phyloP scores from a whole-genome alignment of 192 early-diverging fungal species.

The Coemansia sp. region DNA sequence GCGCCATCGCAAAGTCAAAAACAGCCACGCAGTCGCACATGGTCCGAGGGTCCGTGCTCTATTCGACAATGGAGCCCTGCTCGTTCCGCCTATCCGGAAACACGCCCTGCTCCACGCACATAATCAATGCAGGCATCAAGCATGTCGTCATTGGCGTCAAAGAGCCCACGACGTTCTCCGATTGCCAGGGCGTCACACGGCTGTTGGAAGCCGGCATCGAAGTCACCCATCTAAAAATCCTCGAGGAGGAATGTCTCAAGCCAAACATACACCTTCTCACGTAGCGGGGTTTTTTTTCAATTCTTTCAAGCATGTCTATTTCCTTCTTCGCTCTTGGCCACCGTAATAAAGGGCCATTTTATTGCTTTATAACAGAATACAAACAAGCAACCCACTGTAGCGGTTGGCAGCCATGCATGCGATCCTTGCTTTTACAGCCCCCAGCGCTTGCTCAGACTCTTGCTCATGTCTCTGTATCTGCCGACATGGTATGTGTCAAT shows the following conservation, averaged over 20 bases:
- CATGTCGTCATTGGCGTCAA: constrained; percentile 88
- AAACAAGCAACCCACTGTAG: neutral
- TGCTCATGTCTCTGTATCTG: constrained; percentile 35
- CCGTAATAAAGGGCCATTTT: neutral
- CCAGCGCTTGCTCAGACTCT: constrained; percentile 29
- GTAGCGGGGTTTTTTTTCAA: constrained; percentile 1
- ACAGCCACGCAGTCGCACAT: constrained; percentile 19
- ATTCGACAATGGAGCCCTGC: constrained; percentile 99
- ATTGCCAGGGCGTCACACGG: constrained; percentile 71
- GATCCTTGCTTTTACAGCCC: neutral
- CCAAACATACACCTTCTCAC: constrained; percentile 68
- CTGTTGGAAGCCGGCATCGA: constrained; percentile 74
- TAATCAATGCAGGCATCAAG: constrained; percentile 66
- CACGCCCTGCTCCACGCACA: constrained; percentile 67
- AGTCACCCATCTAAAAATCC: constrained; percentile 74
- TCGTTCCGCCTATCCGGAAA: constrained; percentile 85
- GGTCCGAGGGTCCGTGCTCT: constrained; percentile 67
- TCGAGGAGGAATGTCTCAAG: constrained; percentile 73
- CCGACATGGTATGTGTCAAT: constrained; percentile 38
- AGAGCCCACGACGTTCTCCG: constrained; percentile 87
- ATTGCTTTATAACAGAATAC: neutral
- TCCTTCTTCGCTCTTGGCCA: neutral
- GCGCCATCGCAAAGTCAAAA: constrained; percentile 76
- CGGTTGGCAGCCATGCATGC: neutral
- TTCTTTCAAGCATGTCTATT: neutral